A percentile compares a stretch with the other conserved stretches of the same genome.
phyloP scores from a whole-genome alignment of 805 yeast genomes.

The Maudiozyma saulgeensis region DNA sequence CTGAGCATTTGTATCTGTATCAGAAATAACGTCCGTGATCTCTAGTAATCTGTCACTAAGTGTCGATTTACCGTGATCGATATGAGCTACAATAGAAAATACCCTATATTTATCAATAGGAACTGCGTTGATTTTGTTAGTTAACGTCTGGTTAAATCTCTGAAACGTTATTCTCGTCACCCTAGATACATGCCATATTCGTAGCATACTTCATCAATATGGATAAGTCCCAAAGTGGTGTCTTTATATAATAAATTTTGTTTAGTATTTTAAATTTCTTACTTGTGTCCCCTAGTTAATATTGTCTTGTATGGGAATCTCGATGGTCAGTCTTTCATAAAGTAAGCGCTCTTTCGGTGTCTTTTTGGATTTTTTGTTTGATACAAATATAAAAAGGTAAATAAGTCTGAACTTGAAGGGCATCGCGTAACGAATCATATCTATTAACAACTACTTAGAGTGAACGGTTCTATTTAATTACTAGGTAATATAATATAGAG shows the following conservation, averaged over 20 bases:
- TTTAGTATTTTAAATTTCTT: too few species aligned
- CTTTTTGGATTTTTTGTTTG: too few species aligned
- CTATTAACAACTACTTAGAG: too few species aligned
- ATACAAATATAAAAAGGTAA: too few species aligned
- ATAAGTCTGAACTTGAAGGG: too few species aligned
- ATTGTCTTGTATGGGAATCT: too few species aligned
- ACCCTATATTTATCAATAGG: slow-evolving; percentile 80
- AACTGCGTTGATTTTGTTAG: slow-evolving; percentile 59
- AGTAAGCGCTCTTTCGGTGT: too few species aligned
- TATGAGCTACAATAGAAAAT: slow-evolving; percentile 93
- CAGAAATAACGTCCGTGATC: slow-evolving; percentile 81
- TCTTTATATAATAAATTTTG: too few species aligned
- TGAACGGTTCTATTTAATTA: not conserved
- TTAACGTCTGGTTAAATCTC: slow-evolving; percentile 15
- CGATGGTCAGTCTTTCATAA: too few species aligned
- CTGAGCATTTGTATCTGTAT: slow-evolving; percentile 52
- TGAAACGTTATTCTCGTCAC: not conserved
- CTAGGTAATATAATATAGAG: not conserved
- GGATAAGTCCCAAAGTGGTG: too few species aligned
- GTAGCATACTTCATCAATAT: not conserved
- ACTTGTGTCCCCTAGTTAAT: too few species aligned
- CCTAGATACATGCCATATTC: slow-evolving; percentile 5
- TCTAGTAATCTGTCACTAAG: slow-evolving; percentile 81
- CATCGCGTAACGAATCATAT: too few species aligned
- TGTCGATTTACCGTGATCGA: slow-evolving; percentile 84